Conservation (phyloP, 2,329 filamentous ascomycete species). For the Tolypocladium paradoxum region DNA sequence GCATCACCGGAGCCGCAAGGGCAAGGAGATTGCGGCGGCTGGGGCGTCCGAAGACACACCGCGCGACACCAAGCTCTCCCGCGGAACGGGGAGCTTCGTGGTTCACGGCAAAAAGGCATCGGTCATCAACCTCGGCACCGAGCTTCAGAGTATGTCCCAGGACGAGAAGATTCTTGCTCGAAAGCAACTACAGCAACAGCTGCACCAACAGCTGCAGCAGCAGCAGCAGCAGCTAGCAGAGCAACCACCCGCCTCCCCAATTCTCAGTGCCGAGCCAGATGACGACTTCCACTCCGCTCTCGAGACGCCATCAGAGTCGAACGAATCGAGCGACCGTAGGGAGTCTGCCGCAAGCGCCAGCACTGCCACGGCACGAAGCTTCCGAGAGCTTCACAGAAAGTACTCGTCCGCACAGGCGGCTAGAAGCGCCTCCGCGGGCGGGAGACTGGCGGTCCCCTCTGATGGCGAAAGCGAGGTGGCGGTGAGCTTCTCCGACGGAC, state of each 20-base stretch:
- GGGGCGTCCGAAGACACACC: conserved; percentile 25
- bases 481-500: conserved; percentile 48
- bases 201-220: not conserved
- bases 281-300: conserved; percentile 45
- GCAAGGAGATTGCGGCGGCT: conserved; percentile 43
- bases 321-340: conserved; percentile 38
- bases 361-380: conserved; percentile 56
- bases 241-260: conserved; percentile 22
- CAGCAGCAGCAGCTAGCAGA: conserved; percentile 27
- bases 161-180: conserved; percentile 62
- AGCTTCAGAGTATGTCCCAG: conserved; percentile 67
- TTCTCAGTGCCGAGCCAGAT: conserved; percentile 22
- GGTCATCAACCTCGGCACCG: conserved; percentile 91
- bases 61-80: conserved; percentile 58
- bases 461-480: conserved; percentile 52
- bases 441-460: conserved; percentile 35
- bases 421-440: conserved; percentile 28
- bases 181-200: conserved; percentile 27
- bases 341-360: conserved; percentile 54
- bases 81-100: conserved; percentile 82
- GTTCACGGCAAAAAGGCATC: conserved; percentile 97
- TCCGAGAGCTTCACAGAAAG: conserved; percentile 50
- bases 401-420: conserved; percentile 43
- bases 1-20: conserved; percentile 63
- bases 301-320: conserved; percentile 29